Evolutionary conservation across 352 stramenopile species (phyloP).

Genomic region (Phytophthora sp.): DNA sequence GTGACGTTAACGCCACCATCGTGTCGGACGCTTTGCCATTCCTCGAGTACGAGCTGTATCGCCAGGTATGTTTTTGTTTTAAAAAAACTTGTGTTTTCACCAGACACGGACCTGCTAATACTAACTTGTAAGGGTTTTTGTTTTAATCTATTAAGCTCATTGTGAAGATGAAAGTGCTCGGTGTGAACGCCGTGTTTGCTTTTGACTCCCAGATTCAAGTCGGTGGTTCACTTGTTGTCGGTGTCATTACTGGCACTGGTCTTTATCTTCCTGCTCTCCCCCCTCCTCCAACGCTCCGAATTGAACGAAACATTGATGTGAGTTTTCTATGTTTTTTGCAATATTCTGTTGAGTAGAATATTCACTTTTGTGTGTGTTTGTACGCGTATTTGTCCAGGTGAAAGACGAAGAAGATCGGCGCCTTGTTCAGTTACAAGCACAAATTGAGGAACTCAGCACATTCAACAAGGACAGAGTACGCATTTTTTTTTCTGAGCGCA

Average conservation of each 20-base stretch:
- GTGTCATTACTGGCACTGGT: slow-evolving; percentile 91
- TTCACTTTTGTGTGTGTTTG: neutral
- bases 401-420: slow-evolving; percentile 95
- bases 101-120: too few species aligned
- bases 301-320: slow-evolving; percentile 95
- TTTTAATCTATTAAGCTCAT: slow-evolving; percentile 74
- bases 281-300: slow-evolving; percentile 91
- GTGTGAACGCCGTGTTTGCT: slow-evolving; percentile 96
- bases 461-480: slow-evolving; percentile 83
- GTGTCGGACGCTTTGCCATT: slow-evolving; percentile 98
- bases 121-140: too few species aligned
- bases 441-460: slow-evolving; percentile 90
- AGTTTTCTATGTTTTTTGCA: slow-evolving; percentile 3
- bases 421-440: slow-evolving; percentile 92
- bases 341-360: neutral
- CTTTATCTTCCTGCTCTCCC: slow-evolving; percentile 95
- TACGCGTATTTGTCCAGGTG: slow-evolving; percentile 59
- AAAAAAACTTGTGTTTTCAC: neutral
- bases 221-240: slow-evolving; percentile 87
- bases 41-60: slow-evolving; percentile 97
- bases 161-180: slow-evolving; percentile 93
- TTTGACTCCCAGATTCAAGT: slow-evolving; percentile 94
- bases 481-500: neutral
- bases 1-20: slow-evolving; percentile 95
- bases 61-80: slow-evolving; percentile 79